These are phyloP conservation scores for Neofusicoccum kwambonambiense DNA, from an alignment of 2,329 filamentous ascomycete genomes.

Conservation along the genomic window DNA sequence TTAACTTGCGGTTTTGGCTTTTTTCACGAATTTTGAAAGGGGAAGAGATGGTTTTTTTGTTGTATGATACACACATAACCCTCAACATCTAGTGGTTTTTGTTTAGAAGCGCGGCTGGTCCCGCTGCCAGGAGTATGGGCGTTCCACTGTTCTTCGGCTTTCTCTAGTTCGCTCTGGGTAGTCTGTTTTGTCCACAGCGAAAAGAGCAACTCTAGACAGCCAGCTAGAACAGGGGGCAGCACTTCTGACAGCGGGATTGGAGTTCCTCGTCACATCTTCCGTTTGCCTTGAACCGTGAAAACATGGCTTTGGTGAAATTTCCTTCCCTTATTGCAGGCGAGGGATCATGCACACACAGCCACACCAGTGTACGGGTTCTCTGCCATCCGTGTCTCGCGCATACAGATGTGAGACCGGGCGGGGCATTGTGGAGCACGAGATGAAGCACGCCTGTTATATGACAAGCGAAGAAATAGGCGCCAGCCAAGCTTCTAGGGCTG, in stretches of 20 bases:
- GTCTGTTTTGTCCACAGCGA: not conserved
- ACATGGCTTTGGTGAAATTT: not conserved
- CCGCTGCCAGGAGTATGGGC: not conserved
- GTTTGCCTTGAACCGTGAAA: too few relatives aligned
- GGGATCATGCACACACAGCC: not conserved
- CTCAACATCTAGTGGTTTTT: slow-evolving; percentile 1
- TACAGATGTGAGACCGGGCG: slow-evolving; percentile 7
- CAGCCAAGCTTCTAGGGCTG: slow-evolving; percentile 10
- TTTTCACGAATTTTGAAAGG: slow-evolving; percentile 3
- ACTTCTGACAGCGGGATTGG: not conserved
- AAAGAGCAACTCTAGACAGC: not conserved
- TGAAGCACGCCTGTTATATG: not conserved
- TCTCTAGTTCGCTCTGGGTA: not conserved
- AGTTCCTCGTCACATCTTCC: not conserved
- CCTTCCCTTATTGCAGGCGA: too few relatives aligned
- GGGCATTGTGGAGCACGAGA: slow-evolving; percentile 9
- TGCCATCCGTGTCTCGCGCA: not conserved
- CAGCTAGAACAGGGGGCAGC: not conserved
- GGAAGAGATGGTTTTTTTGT: not conserved
- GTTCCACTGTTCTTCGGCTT: not conserved
- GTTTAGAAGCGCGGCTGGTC: slow-evolving; percentile 7
- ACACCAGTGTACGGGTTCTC: not conserved
- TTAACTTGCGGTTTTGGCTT: slow-evolving; percentile 10
- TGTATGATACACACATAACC: slow-evolving; percentile 13
- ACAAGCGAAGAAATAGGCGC: not conserved